These are phyloP conservation scores for Pinus albicaulis DNA, from an alignment of 75 land plant genomes.

Conservation along the genomic window DNA sequence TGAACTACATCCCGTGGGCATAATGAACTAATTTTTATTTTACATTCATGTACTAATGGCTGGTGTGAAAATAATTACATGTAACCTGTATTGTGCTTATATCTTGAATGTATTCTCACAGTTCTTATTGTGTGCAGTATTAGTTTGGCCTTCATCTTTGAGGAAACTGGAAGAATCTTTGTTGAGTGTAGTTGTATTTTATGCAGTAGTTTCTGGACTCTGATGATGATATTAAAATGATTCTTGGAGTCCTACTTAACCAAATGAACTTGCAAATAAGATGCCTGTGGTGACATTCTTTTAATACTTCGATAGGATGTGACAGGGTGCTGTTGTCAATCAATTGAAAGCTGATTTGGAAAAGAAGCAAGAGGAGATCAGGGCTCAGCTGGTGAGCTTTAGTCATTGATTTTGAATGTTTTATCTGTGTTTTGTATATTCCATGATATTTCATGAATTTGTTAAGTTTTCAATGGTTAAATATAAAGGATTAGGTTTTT, in stretches of 20 bases:
- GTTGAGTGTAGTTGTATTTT: neutral
- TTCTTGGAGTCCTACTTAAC: slow-evolving; percentile 3
- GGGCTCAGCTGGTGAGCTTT: slow-evolving; percentile 59
- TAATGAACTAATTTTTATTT: neutral
- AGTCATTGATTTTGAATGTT: neutral
- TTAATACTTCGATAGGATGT: slow-evolving; percentile 15
- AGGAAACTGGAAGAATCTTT: neutral
- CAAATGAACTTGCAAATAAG: slow-evolving; percentile 1
- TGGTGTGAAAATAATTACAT: neutral
- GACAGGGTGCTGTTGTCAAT: slow-evolving; percentile 75
- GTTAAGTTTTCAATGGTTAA: neutral
- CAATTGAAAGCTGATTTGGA: slow-evolving; percentile 82
- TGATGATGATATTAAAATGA: neutral
- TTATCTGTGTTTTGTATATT: slow-evolving; percentile 3
- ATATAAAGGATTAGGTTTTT: neutral
- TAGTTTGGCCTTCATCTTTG: neutral
- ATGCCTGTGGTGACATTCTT: neutral
- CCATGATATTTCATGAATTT: neutral
- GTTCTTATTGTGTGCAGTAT: neutral
- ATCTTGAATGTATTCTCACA: neutral
- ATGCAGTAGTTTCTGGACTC: neutral
- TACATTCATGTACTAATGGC: neutral
- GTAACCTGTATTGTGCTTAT: neutral
- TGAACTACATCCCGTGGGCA: too few species aligned
- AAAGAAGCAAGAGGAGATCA: slow-evolving; percentile 64